Evolutionary conservation across 192 early-diverging fungal species (phyloP), one percentile per base, ranked within the genome.

Genomic region (Spinellus fusiger): DNA sequence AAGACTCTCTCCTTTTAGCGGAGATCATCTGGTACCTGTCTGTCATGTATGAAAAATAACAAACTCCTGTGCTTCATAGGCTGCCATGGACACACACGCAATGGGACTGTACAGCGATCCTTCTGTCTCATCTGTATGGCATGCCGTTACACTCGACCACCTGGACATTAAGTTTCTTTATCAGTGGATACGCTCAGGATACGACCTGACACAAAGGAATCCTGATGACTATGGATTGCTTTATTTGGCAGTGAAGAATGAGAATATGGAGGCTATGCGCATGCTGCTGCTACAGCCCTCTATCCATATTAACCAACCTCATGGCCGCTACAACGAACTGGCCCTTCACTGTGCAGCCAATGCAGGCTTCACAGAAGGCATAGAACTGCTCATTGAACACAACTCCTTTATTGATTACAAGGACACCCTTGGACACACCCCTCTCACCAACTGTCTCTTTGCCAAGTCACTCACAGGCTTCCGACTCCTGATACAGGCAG

Each of bases 91-190:
- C n/a, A n/a, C n/a, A n/a, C n/a, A n/a, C n/a, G n/a, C n/a, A n/a
- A n/a, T n/a, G n/a, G n/a, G n/a, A n/a, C n/a, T n/a, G n/a, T n/a
- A 44, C 40, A 44, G 40, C 40, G 40, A 44, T 3, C 3, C 40
- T 18, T 44, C 40, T 44, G 15, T 44, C 18, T 18, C 40, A 6
- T 18, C 10, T 16, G 28, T 74, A 13, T 74, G 72, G 72, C 32
- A 64, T 5, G 32, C 51, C 23, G 35, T 74, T 0, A 64, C 47
- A 31, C 20, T 65, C 8, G 31, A 55, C n/a, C 16, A 27, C 0
- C 48, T 74, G 8, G 67, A 74, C 53, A 74, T 74, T 44, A 74
- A 74, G 33, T 23, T 50, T 5, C 33, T 74, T 16, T 74, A 65
- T 31, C 63, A 65, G 33, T 57, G 66, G 35, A 74, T 74, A 13